Evolutionary conservation across 345 rosid species (phyloP).

Genomic region (Lumnitzera racemosa): DNA sequence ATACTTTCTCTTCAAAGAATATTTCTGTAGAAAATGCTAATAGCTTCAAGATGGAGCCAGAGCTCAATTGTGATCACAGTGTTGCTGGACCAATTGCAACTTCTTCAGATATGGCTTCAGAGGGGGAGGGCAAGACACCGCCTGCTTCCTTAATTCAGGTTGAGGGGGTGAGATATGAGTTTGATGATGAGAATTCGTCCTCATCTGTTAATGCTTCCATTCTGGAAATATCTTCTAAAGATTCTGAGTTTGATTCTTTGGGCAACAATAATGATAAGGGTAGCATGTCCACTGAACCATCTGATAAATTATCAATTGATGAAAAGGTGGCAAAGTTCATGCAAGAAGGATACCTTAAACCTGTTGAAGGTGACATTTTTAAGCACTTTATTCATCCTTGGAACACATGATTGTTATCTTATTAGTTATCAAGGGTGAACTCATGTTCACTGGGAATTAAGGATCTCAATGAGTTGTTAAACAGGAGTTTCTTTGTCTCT

Average conservation of each 20-base stretch:
- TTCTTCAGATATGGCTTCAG: constrained; percentile 13
- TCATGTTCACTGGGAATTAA: too few species aligned
- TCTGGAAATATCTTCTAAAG: constrained; percentile 6
- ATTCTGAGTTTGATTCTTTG: constrained; percentile 16
- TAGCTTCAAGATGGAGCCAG: background rate
- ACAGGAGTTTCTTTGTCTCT: too few species aligned
- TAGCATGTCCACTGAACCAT: constrained; percentile 16
- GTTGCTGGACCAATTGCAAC: constrained; percentile 13
- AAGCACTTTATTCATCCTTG: too few species aligned
- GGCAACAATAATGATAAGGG: constrained; percentile 10
- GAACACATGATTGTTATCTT: too few species aligned
- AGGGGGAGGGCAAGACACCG: background rate
- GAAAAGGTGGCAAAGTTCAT: constrained; percentile 57
- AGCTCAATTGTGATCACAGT: constrained; percentile 2
- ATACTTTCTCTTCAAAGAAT: constrained; percentile 4
- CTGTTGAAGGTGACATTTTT: constrained; percentile 38
- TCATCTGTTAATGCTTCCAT: constrained; percentile 12
- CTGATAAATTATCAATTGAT: constrained; percentile 33
- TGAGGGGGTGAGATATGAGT: constrained; percentile 2
- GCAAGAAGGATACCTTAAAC: constrained; percentile 60
- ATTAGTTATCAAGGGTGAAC: too few species aligned
- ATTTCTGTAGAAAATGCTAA: constrained; percentile 3
- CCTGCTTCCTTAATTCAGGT: background rate
- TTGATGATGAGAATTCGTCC: constrained; percentile 10
- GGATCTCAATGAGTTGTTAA: too few species aligned